Base-by-base conservation (phyloP, 306 rosid species). In the Mimosa bimucronata region DNA sequence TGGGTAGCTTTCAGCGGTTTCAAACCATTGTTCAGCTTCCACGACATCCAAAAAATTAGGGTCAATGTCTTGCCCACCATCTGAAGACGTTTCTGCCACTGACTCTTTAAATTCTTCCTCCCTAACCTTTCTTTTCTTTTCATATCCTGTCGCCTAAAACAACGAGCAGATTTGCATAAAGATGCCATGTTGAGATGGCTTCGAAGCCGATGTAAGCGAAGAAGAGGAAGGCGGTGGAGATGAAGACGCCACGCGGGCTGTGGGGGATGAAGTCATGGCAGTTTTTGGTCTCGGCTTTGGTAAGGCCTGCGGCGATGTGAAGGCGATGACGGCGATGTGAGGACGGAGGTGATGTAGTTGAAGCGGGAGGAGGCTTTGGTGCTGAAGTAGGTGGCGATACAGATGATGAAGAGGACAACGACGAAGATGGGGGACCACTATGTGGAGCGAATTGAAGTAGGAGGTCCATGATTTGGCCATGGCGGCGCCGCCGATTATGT, bases 381-480 rank as follows among this genome's bases (percentile, higher is more conserved):
- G 83, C 97, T 92, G 83, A 84, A 80, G 14, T 88, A 86, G 1
- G 97, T 93, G 0, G 92, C 52, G 57, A 76, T 1, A 31, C 93
- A 88, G 14, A 89, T 86, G 46, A 12, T 25, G 31, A 30, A 23
- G n/a, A 91, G 85, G 34, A 91, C 85, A 0, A 3, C 94, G 0
- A 92, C 75, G 9, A 97, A 86, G 0, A 94, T 83, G 25, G 97
- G 71, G 25, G 30, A 79, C 89, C 12, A 81, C 37, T 66, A 94
- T 92, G 6, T 93, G 91, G 37, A 93, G 97, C 86, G n/a, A n/a
- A n/a, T n/a, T n/a, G 8, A 93, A 93, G 80, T 93, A 93, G 29
- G 97, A 93, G 6, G 97, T 93, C 97, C 97, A 93, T 1, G 97
- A 76, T 14, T 97, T 94, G 0, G 97, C 88, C 6, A 93, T 93